These are phyloP conservation scores for Rosa persica DNA, from an alignment of 306 rosid genomes.

Conservation along the genomic window DNA sequence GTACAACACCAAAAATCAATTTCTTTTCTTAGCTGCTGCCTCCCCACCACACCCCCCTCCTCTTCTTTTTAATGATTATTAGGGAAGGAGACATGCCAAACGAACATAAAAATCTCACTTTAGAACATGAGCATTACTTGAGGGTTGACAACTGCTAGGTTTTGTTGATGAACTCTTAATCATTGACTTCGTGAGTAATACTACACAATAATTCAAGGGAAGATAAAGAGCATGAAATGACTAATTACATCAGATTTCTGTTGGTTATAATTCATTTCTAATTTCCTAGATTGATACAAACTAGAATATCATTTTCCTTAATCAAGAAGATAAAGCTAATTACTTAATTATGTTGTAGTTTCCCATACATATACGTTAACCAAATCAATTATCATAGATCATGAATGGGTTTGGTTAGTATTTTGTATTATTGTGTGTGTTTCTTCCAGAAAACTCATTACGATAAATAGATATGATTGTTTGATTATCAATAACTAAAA, in stretches of 20 bases:
- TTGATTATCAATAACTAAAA: conserved; percentile 1
- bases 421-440: neutral
- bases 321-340: neutral
- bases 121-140: neutral
- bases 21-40: too few relatives aligned
- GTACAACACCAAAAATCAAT: too few relatives aligned
- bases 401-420: conserved; percentile 1
- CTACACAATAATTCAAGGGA: neutral
- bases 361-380: neutral
- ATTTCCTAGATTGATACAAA: neutral
- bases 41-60: too few relatives aligned
- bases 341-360: neutral
- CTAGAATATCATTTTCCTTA: neutral
- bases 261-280: neutral
- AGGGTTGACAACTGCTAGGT: neutral
- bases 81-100: too few relatives aligned
- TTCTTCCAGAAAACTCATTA: neutral
- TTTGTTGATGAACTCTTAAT: neutral
- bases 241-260: too few relatives aligned
- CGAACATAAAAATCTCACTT: neutral
- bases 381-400: neutral
- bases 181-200: neutral
- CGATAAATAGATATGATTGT: conserved; percentile 7
- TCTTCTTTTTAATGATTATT: too few relatives aligned
- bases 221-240: neutral